These are phyloP conservation scores for Lentithecium fluviatile DNA, from an alignment of 495 filamentous ascomycete genomes.

Conservation along the genomic window DNA sequence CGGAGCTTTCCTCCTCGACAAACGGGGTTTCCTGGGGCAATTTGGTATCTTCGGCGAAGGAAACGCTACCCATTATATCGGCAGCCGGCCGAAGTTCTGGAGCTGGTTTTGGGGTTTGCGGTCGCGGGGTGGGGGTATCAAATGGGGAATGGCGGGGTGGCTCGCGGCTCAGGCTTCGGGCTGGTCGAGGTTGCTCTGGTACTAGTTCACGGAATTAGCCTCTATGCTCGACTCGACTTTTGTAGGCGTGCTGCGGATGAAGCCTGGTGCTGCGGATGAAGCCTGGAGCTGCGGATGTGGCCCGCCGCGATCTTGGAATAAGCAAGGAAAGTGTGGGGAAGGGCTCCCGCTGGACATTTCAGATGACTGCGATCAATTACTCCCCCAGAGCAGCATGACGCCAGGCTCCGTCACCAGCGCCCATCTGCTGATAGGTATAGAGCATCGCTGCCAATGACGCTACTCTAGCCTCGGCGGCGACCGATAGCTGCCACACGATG, in stretches of 20 bases:
- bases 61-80: slow-evolving; percentile 65
- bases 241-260: not conserved
- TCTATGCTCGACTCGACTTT: not conserved
- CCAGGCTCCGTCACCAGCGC: slow-evolving; percentile 8
- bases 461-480: slow-evolving; percentile 12
- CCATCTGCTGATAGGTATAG: slow-evolving; percentile 3
- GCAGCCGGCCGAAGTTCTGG: slow-evolving; percentile 41
- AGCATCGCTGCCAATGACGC: slow-evolving; percentile 25
- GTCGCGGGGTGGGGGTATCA: slow-evolving; percentile 1
- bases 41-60: slow-evolving; percentile 63
- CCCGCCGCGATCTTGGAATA: slow-evolving; percentile 1
- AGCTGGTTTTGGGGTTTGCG: not conserved
- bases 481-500: slow-evolving; percentile 29
- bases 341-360: not conserved
- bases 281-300: not conserved
- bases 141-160: not conserved
- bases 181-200: slow-evolving; percentile 6
- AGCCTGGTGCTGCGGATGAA: not conserved
- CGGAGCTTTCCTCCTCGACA: slow-evolving; percentile 57
- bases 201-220: slow-evolving; percentile 7
- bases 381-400: slow-evolving; percentile 7
- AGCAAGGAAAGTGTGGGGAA: slow-evolving; percentile 9
- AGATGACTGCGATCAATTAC: slow-evolving; percentile 5
- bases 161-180: slow-evolving; percentile 2
- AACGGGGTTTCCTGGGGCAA: slow-evolving; percentile 51